Base-by-base conservation (phyloP, 2,329 filamentous ascomycete genomes). In the Eutypa lata region DNA sequence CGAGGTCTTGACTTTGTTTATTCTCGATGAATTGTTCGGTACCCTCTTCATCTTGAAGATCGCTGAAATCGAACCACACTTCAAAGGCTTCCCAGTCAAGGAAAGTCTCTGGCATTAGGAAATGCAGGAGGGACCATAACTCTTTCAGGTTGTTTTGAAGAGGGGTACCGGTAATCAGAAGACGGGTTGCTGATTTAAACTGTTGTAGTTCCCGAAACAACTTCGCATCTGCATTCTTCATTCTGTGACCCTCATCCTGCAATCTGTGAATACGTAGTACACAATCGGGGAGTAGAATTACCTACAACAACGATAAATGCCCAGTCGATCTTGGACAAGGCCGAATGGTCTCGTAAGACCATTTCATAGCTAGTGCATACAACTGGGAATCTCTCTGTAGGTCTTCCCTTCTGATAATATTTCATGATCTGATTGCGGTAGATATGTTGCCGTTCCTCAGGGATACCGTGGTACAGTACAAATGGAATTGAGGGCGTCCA, bases 301-400 rank as follows among this genome's bases (percentile, higher is more conserved):
- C 82, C 67, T 72, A 88, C 87, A 56, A 99, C 96, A 60, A 99
- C 94, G 64, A 99, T 97, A 62, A 96, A 97, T 50, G 95, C 91
- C 94, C 94, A 99, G 35, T 91, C 88, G 52, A 96, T 93, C 53
- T 88, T 87, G 0, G 86, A 85, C 5, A 99, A 74, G 35, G 87
- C 87, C 49, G 91, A 88, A 37, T 90, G 85, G 66, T 99, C 94
- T 62, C 91, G 87, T 72, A 99, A 87, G 50, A 95, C 92, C 66
- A 99, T 97, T 67, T 99, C 94, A 63, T 97, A 97, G 38, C 88
- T 95, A 0, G 94, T 99, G 64, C 92, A 92, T 1, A 97, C 89
- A 1, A 99, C 87, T 0, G 94, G 94, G 56, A 97, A 99, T 45
- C 87, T 81, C 1, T 80, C 73, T 0, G 74, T 82, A 0, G 81